Conservation (phyloP, 2,329 filamentous ascomycete species). For the Aureobasidium melanogenum region DNA sequence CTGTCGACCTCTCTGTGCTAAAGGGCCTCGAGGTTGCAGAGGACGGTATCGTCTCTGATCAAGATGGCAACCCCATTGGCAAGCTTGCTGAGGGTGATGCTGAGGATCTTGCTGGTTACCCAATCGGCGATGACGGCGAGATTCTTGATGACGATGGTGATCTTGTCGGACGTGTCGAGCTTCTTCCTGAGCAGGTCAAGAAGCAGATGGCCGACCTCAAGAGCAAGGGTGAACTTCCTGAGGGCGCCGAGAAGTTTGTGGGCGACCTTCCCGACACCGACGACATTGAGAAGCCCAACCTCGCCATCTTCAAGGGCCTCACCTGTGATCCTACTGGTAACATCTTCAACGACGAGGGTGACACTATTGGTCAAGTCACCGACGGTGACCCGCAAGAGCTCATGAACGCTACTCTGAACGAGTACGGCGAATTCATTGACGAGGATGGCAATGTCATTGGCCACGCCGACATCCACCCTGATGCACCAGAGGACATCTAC, state of each 20-base stretch:
- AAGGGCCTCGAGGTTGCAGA: slow-evolving; percentile 45
- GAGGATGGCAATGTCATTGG: slow-evolving; percentile 46
- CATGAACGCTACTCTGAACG: slow-evolving; percentile 41
- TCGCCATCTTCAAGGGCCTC: slow-evolving; percentile 39
- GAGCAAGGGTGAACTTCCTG: slow-evolving; percentile 29
- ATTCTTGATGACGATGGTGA: slow-evolving; percentile 48
- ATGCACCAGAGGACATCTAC: slow-evolving; percentile 30
- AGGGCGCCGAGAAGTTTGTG: slow-evolving; percentile 26
- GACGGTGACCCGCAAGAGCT: slow-evolving; percentile 42
- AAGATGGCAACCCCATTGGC: slow-evolving; percentile 40
- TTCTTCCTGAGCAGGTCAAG: slow-evolving; percentile 37
- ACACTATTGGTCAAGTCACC: slow-evolving; percentile 39
- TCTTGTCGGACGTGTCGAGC: slow-evolving; percentile 45
- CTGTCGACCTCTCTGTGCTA: slow-evolving; percentile 37
- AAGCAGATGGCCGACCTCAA: slow-evolving; percentile 32
- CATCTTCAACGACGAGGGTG: slow-evolving; percentile 43
- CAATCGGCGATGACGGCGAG: slow-evolving; percentile 45
- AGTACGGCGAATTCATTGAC: slow-evolving; percentile 47
- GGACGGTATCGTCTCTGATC: slow-evolving; percentile 45
- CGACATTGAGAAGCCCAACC: slow-evolving; percentile 31
- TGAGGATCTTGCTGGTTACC: slow-evolving; percentile 43
- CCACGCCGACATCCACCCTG: slow-evolving; percentile 41
- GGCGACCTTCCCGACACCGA: slow-evolving; percentile 25
- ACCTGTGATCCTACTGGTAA: slow-evolving; percentile 38
- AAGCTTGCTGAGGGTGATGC: slow-evolving; percentile 44